Percentiles rank a stretch among this genome's conserved stretches.
phyloP scores from a whole-genome alignment of 768 basidiomycete species.

The Leccinum imitatum region DNA sequence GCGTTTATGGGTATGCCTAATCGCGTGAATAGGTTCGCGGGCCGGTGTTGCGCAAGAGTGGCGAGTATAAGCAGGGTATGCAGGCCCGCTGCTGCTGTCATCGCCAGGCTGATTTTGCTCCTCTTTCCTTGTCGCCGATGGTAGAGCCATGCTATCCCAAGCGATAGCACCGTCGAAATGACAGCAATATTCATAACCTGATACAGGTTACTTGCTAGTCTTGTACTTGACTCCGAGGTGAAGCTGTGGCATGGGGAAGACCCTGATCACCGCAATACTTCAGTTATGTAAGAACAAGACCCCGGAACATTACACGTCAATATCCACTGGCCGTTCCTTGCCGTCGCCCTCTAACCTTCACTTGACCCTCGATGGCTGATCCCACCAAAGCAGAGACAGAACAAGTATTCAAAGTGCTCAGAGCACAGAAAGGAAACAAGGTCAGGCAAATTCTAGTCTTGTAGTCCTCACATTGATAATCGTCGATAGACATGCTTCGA shows the following conservation, averaged over 20 bases:
- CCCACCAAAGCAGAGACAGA: conserved; percentile 87
- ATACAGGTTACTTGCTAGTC: no score
- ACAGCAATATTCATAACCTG: conserved; percentile 8
- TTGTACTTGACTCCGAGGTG: no score
- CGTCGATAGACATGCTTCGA: conserved; percentile 81
- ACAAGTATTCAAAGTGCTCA: conserved; percentile 79
- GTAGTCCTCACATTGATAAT: conserved; percentile 3
- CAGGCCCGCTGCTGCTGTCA: conserved; percentile 13
- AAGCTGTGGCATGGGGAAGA: background rate
- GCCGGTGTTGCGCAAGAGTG: conserved; percentile 32
- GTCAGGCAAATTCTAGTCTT: conserved; percentile 34
- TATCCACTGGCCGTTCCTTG: background rate
- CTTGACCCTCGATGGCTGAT: conserved; percentile 52
- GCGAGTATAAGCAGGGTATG: conserved; percentile 20
- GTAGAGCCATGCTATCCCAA: conserved; percentile 20
- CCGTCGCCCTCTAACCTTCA: conserved; percentile 6
- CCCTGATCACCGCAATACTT: conserved; percentile 14
- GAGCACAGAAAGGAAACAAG: conserved; percentile 86
- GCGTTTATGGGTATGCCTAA: conserved; percentile 56
- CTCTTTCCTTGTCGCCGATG: conserved; percentile 3
- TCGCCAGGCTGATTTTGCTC: background rate
- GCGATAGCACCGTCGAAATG: conserved; percentile 17
- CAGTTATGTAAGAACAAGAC: conserved; percentile 5
- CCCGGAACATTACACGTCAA: conserved; percentile 23
- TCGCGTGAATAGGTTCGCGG: conserved; percentile 60